These are phyloP conservation scores for Phylloporus sp. DNA, from an alignment of 768 basidiomycete genomes.

Conservation along the genomic window DNA sequence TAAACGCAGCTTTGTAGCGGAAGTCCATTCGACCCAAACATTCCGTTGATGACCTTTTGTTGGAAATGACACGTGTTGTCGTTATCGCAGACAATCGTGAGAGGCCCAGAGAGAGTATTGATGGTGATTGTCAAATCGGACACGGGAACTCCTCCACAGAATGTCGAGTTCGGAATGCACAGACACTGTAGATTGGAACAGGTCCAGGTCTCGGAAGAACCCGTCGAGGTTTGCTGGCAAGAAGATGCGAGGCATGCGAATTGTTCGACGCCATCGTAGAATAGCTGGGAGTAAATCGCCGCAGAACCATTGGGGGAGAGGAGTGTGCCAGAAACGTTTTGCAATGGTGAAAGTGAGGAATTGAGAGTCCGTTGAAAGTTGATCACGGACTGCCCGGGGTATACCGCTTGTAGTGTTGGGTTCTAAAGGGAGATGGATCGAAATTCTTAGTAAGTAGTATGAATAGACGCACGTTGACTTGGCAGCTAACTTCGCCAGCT, in stretches of 20 bases:
- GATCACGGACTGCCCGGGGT: conserved; percentile 64
- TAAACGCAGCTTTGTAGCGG: conserved; percentile 68
- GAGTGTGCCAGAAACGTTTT: conserved; percentile 25
- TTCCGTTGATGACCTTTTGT: conserved; percentile 55
- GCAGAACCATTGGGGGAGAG: conserved; percentile 50
- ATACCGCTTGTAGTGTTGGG: conserved; percentile 76
- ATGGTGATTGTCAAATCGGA: conserved; percentile 59
- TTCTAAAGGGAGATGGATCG: conserved; percentile 47
- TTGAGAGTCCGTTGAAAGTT: conserved; percentile 78
- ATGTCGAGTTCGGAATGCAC: conserved; percentile 64
- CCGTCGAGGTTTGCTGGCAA: conserved; percentile 58
- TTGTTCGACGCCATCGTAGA: conserved; percentile 81
- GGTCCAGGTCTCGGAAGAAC: conserved; percentile 49
- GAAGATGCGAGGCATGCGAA: conserved; percentile 77
- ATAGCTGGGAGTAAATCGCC: conserved; percentile 63
- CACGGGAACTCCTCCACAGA: conserved; percentile 59
- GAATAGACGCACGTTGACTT: conserved; percentile 61
- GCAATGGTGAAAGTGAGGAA: conserved; percentile 60
- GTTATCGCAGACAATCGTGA: conserved; percentile 66
- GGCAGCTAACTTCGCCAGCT: conserved; percentile 80
- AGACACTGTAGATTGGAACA: conserved; percentile 74
- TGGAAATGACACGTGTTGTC: conserved; percentile 71
- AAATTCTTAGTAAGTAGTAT: neutral
- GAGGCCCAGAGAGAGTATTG: conserved; percentile 57
- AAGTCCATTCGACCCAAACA: conserved; percentile 80